phyloP scores from a whole-genome alignment of 768 basidiomycete genomes.

The Auricularia auricula-judae region DNA sequence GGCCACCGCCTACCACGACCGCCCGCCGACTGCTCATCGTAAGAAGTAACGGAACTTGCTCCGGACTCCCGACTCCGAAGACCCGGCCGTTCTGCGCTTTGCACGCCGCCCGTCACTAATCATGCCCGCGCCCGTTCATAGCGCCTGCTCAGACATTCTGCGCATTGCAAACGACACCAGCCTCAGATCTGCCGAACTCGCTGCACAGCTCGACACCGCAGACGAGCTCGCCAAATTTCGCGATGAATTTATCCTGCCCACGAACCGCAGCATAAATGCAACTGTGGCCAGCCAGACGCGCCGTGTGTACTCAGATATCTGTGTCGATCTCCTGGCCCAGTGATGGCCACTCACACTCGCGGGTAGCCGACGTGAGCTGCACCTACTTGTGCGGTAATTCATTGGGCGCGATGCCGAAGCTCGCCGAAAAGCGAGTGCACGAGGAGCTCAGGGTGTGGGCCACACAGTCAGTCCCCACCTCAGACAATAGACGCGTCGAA shows the following conservation, averaged over 20 bases:
- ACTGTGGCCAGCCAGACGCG: neutral
- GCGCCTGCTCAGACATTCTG: neutral
- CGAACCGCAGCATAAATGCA: conserved; percentile 7
- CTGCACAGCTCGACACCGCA: conserved; percentile 5
- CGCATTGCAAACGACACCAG: neutral
- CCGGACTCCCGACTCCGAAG: neutral
- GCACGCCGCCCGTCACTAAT: neutral
- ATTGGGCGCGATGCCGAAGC: conserved; percentile 70
- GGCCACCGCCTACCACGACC: conserved; percentile 63
- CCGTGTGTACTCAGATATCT: conserved; percentile 5
- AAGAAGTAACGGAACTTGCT: neutral
- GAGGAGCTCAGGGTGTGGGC: conserved; percentile 84
- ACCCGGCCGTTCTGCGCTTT: neutral
- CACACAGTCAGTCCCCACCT: conserved; percentile 29
- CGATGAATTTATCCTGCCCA: conserved; percentile 11
- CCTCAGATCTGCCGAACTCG: neutral
- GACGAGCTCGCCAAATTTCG: conserved; percentile 8
- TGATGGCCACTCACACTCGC: conserved; percentile 2
- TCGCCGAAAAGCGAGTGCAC: conserved; percentile 58
- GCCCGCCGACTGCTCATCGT: conserved; percentile 1
- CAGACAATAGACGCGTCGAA: neutral
- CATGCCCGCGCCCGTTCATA: neutral
- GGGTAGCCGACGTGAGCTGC: conserved; percentile 37
- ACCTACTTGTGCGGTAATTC: conserved; percentile 96
- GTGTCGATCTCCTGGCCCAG: conserved; percentile 23